Base-by-base conservation (phyloP, 2,329 filamentous ascomycete genomes). In the Calonectria pauciramosa region DNA sequence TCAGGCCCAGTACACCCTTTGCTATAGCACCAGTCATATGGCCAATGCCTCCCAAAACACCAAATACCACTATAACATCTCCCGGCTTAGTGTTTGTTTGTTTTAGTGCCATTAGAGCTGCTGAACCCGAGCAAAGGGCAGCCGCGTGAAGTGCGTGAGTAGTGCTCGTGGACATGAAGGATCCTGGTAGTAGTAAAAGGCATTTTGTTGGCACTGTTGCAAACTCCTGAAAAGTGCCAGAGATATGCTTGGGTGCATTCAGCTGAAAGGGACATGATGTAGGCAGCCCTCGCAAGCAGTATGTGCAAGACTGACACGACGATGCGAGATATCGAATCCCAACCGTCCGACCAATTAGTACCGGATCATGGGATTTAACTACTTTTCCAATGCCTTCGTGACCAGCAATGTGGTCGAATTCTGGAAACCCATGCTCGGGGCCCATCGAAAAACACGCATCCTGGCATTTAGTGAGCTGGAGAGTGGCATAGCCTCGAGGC, bases 191-290 rank as follows among this genome's bases (percentile, higher is more conserved):
- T 2, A 14, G 30, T 14, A 70, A 16, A 38, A 70, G 52, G 23
- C 68, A 70, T 16, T 38, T 32, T 3, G n/a, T 10, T 3, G 68
- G 68, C 8, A 63, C 30, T 2, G 56, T 63, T 2, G 54, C 68
- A 30, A 63, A 70, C 44, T 70, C 38, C 23, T 70, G 68, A 41
- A 70, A 70, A 2, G 68, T 70, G 30, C 68, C 68, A 18, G 18
- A 2, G 6, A 70, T 32, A 3, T 70, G 68, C 16, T 70, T 70
- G 2, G 68, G 28, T 30, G 36, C 28, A 44, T 70, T 63, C 1
- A 51, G n/a, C 16, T 70, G 68, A 34, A 23, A 36, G 3, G 54
- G 68, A 14, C 68, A 70, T 4, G 68, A 70, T 4, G 68, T 70
- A 5, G 36, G 34, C 5, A 70, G 6, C 13, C 23, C 54, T 10